These are phyloP conservation scores for Elsinoe arachidis DNA, from an alignment of 2,329 filamentous ascomycete genomes.

Conservation along the genomic window DNA sequence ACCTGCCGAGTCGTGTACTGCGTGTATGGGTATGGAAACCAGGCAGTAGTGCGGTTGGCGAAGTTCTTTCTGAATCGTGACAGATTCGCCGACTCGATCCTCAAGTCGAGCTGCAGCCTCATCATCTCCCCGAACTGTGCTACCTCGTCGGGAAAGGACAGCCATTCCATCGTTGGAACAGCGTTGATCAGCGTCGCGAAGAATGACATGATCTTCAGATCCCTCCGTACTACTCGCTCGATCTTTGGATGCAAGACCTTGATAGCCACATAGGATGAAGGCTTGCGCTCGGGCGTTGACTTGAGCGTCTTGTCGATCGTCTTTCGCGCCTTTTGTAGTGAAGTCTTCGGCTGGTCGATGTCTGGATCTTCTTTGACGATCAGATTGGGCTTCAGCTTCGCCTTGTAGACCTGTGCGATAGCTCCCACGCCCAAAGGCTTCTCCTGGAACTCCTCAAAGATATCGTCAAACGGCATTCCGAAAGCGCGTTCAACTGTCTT, in stretches of 20 bases:
- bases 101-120: conserved; percentile 88
- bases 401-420: conserved; percentile 96
- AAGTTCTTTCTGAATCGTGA: conserved; percentile 85
- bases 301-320: conserved; percentile 84
- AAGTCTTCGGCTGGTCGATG: conserved; percentile 43
- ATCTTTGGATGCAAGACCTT: conserved; percentile 92
- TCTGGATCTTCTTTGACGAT: conserved; percentile 54
- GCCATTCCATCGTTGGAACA: conserved; percentile 92
- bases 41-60: conserved; percentile 79
- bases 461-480: conserved; percentile 72
- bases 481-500: conserved; percentile 75
- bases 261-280: conserved; percentile 86
- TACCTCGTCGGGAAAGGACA: conserved; percentile 92
- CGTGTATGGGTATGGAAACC: conserved; percentile 90
- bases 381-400: conserved; percentile 75
- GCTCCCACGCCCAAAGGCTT: conserved; percentile 85
- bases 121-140: conserved; percentile 96
- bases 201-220: conserved; percentile 87
- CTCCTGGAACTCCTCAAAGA: conserved; percentile 93
- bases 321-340: conserved; percentile 62
- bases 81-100: conserved; percentile 88
- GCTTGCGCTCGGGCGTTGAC: conserved; percentile 72
- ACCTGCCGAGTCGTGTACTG: conserved; percentile 90
- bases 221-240: conserved; percentile 80
- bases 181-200: conserved; percentile 77